Evolutionary conservation across 208 protist species (phyloP), one percentile per base, ranked within the genome.

Genomic region (Naegleria gruberi): DNA sequence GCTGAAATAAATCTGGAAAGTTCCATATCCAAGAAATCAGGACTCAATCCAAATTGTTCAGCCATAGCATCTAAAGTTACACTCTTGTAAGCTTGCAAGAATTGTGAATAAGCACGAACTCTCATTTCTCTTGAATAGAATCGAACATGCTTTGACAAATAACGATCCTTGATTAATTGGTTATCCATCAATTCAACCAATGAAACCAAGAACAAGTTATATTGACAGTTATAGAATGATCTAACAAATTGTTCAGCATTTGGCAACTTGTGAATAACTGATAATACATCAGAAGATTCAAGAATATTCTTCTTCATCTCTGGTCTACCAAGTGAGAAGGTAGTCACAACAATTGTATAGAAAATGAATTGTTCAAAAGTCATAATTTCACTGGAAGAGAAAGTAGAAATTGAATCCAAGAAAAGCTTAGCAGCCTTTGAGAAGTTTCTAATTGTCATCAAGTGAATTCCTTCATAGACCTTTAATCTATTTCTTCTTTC

Each of bases 401-500:
- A 99, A 30, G 98, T 99, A 30, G 97, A 96, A 82, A 99, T 93
- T 37, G 96, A 97, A 91, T 99, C 98, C 30, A 99, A 93, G 89
- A 99, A 96, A 83, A 99, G 92, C 86, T 94, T 92, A 23, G 98
- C 95, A 0, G 97, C 97, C 82, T 95, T 92, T 47, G 95, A 94
- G 92, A 99, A 99, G 91, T 99, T 94, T 44, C 98, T 95, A 47
- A 98, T 95, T 43, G 96, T 96, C 65, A 99, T 94, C 85, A 97
- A 91, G 93, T 98, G 99, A 57, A 98, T 91, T 26, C 96, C 98
- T 93, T 99, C 97, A 92, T 99, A 99, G 40, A 99, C 98, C 94
- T 99, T 99, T 41, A 99, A 96, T 45, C 98, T 95, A 94, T 99
- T 99, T 84, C 97, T 95, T 37, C 98, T 95, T 93, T 99, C 98